These are phyloP conservation scores for Fraxinus cuspidata DNA, from an alignment of 257 asterid species.

Conservation along the genomic window DNA sequence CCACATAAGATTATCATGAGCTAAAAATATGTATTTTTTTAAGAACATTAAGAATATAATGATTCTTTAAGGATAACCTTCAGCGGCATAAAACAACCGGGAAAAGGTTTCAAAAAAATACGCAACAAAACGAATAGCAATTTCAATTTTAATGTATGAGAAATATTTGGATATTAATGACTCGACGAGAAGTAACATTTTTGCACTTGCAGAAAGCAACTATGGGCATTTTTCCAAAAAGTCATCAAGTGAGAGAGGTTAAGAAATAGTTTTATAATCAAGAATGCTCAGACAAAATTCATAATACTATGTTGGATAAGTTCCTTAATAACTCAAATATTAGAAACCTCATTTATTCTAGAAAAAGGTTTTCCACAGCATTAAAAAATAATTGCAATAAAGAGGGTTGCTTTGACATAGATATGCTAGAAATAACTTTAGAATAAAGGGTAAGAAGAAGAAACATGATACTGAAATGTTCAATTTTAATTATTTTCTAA, in stretches of 20 bases:
- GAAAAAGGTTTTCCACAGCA: no score
- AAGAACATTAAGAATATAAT: background rate
- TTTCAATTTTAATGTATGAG: background rate
- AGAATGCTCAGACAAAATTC: background rate
- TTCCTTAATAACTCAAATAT: no score
- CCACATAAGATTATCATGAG: slow-evolving; percentile 22
- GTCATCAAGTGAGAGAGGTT: background rate
- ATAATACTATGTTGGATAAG: no score
- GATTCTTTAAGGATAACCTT: background rate
- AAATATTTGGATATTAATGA: background rate
- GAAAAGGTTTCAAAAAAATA: background rate
- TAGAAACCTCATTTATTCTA: no score
- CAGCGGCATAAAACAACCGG: background rate
- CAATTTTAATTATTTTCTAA: no score
- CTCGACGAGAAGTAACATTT: background rate
- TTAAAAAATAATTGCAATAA: background rate
- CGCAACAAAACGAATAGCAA: background rate
- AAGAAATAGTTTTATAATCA: background rate
- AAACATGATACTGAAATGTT: background rate
- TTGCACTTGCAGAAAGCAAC: background rate
- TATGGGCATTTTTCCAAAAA: background rate
- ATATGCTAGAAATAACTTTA: background rate
- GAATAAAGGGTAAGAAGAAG: background rate
- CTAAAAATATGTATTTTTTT: background rate
- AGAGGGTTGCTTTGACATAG: background rate